Percentiles rank a stretch among this genome's conserved stretches.
Conservation (phyloP, 1,284 basidiomycete genomes). For the Microbotryum violaceum region DNA sequence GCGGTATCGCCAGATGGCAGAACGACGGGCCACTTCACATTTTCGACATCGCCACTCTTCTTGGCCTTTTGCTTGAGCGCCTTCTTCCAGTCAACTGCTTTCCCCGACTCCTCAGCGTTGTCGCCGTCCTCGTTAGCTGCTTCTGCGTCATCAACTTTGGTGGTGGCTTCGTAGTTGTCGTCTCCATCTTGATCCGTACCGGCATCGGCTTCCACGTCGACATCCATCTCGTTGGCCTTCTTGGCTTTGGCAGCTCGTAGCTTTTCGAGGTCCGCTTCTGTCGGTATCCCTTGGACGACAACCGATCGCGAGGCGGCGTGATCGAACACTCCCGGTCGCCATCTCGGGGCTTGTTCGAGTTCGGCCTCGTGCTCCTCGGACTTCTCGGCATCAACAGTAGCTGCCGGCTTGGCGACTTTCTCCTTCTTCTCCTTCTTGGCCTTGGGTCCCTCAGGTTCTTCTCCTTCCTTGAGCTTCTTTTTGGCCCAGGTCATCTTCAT, state of each 20-base stretch:
- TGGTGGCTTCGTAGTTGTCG: slow-evolving; percentile 32
- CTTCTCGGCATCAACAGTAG: slow-evolving; percentile 15
- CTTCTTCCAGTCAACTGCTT: slow-evolving; percentile 48
- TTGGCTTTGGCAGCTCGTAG: slow-evolving; percentile 13
- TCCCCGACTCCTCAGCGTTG: slow-evolving; percentile 41
- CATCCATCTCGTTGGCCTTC: slow-evolving; percentile 19
- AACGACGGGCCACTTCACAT: slow-evolving; percentile 30
- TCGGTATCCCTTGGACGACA: slow-evolving; percentile 27
- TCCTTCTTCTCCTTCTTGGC: slow-evolving; percentile 32
- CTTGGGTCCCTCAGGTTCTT: slow-evolving; percentile 43
- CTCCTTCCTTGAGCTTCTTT: slow-evolving; percentile 40
- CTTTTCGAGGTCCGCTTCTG: slow-evolving; percentile 20
- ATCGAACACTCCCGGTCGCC: slow-evolving; percentile 19
- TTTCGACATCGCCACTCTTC: slow-evolving; percentile 44
- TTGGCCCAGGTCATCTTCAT: slow-evolving; percentile 69
- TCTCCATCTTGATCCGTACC: slow-evolving; percentile 46
- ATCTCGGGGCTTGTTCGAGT: slow-evolving; percentile 14
- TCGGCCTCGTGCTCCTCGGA: slow-evolving; percentile 44
- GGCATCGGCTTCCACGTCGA: slow-evolving; percentile 18
- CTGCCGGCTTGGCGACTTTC: slow-evolving; percentile 2
- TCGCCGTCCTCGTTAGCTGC: slow-evolving; percentile 45
- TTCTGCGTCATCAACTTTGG: slow-evolving; percentile 3
- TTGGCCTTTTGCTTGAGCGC: slow-evolving; percentile 80
- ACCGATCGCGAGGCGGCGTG: slow-evolving; percentile 33
- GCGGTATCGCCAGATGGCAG: slow-evolving; percentile 27